Evolutionary conservation across 2,329 filamentous ascomycete genomes (phyloP).

Genomic region (Phoma sp.): DNA sequence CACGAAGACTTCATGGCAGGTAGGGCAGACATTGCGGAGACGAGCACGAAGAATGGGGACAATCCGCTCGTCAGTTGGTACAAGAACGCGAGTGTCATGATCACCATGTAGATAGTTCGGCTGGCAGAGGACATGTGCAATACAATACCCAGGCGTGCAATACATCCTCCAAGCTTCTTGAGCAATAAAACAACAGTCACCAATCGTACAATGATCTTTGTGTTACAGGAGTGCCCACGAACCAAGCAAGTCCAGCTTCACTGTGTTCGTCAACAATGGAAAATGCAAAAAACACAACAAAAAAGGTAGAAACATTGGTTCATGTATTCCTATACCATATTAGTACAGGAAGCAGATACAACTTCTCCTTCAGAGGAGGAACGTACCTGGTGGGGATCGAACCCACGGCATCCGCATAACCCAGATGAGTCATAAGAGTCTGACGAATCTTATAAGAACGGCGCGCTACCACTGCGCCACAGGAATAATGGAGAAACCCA

Average conservation of each 20-base stretch:
- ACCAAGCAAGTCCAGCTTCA: too few relatives aligned
- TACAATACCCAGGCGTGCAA: conserved; percentile 4
- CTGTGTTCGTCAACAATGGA: too few relatives aligned
- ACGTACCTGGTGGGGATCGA: conserved; percentile 44
- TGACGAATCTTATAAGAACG: conserved; percentile 55
- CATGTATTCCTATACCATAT: conserved; percentile 20
- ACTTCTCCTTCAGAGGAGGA: conserved; percentile 5
- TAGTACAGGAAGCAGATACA: conserved; percentile 19
- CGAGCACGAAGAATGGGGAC: conserved; percentile 86
- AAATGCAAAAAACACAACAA: neutral
- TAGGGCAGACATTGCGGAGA: conserved; percentile 92
- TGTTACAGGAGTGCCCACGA: too few relatives aligned
- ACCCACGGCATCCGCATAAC: conserved; percentile 56
- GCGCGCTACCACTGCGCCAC: conserved; percentile 59
- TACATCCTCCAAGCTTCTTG: neutral
- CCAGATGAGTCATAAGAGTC: conserved; percentile 45
- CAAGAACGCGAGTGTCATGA: conserved; percentile 91
- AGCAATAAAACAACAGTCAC: neutral
- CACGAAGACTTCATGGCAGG: conserved; percentile 90
- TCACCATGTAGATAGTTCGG: conserved; percentile 70
- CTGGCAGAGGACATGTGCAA: neutral
- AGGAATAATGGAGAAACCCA: conserved; percentile 29
- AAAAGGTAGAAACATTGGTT: conserved; percentile 20
- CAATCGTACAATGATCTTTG: neutral
- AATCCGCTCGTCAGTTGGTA: conserved; percentile 94